Evolutionary conservation across 257 asterid genomes (phyloP).

Genomic region (Capsicum rhomboideum): DNA sequence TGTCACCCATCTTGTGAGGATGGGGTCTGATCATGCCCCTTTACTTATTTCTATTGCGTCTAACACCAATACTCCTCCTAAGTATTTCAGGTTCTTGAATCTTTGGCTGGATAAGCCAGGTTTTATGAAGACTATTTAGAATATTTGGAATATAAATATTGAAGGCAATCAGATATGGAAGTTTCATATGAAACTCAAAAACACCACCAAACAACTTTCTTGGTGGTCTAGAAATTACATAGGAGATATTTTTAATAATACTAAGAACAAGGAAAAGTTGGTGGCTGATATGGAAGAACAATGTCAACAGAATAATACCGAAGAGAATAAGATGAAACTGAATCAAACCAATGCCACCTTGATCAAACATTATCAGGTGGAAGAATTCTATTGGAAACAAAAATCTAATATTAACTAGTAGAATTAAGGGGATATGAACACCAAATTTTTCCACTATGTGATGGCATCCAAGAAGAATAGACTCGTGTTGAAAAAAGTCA

Average conservation of each 20-base stretch:
- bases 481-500: background rate
- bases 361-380: background rate
- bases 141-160: background rate
- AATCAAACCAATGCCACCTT: background rate
- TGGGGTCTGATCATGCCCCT: too few species aligned
- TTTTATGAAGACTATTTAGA: background rate
- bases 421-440: background rate
- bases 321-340: too few species aligned
- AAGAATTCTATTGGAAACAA: background rate
- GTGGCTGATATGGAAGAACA: background rate
- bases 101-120: background rate
- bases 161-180: background rate
- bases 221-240: too few species aligned
- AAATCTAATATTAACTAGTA: background rate
- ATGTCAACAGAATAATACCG: background rate
- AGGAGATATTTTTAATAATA: background rate
- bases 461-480: too few species aligned
- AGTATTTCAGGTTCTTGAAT: too few species aligned
- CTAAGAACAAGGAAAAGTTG: background rate
- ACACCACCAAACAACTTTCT: too few species aligned
- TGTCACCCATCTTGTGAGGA: too few species aligned
- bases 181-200: background rate
- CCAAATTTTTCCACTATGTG: too few species aligned
- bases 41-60: too few species aligned
- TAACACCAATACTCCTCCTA: too few species aligned